Conservation (phyloP, 148 eudicot genomes). For the Vaccinium darrowii region DNA sequence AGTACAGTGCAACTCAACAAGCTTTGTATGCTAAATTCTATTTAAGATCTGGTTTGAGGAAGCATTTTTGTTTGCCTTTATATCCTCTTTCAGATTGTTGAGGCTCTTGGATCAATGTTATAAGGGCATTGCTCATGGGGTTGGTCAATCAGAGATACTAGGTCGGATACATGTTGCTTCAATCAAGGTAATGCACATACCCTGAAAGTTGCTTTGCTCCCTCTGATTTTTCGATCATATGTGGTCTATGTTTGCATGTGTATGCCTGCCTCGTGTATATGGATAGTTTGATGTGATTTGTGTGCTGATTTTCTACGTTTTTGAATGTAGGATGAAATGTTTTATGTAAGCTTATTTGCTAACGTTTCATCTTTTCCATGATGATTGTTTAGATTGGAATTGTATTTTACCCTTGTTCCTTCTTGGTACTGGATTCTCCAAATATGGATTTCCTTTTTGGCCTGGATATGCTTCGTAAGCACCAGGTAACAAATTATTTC, state of each 20-base stretch:
- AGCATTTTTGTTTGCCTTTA: background rate
- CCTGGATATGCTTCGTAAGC: slow-evolving; percentile 96
- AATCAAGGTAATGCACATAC: slow-evolving; percentile 60
- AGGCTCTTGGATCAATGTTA: slow-evolving; percentile 91
- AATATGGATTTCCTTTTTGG: slow-evolving; percentile 99
- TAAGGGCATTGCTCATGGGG: slow-evolving; percentile 94
- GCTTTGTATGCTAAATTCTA: background rate
- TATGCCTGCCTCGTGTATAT: background rate
- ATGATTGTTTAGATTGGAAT: slow-evolving; percentile 64
- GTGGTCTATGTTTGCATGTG: background rate
- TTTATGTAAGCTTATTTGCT: slow-evolving; percentile 10
- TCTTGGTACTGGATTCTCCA: slow-evolving; percentile 87
- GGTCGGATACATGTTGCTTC: slow-evolving; percentile 98
- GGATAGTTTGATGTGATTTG: background rate
- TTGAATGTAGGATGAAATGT: background rate
- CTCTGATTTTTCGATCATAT: background rate
- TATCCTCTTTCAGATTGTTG: slow-evolving; percentile 56
- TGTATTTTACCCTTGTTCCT: slow-evolving; percentile 86
- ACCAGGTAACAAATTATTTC: slow-evolving; percentile 63
- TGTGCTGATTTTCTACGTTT: background rate
- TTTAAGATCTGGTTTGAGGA: background rate
- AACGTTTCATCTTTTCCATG: slow-evolving; percentile 19
- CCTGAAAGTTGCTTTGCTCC: background rate
- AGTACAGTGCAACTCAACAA: background rate
- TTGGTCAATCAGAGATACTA: slow-evolving; percentile 93